Conservation (phyloP, 345 rosid species). For the Linum usitatissimum region DNA sequence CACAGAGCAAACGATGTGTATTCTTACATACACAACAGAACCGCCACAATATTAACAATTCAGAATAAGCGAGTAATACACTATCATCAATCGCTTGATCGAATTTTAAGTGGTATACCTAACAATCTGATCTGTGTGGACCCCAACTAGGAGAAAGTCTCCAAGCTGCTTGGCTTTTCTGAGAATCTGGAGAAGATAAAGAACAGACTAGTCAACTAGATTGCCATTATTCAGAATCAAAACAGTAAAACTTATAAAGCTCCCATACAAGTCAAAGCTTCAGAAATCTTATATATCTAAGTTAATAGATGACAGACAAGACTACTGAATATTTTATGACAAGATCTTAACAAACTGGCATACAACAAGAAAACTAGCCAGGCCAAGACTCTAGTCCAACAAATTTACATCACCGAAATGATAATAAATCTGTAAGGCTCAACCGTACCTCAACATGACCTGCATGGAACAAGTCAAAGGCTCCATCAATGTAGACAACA, state of each 20-base stretch:
- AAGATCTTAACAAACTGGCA: background rate
- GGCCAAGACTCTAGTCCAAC: background rate
- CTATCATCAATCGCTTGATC: background rate
- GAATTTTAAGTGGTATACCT: constrained; percentile 27
- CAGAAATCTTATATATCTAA: too few species aligned
- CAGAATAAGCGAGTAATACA: too few species aligned
- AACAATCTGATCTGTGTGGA: constrained; percentile 55
- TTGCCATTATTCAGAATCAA: background rate
- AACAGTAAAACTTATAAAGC: background rate
- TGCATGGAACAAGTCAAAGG: constrained; percentile 78
- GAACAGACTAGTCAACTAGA: background rate
- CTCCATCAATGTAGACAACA: constrained; percentile 65
- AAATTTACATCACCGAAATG: too few species aligned
- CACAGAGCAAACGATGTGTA: background rate
- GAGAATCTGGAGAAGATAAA: constrained; percentile 26
- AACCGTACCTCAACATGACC: constrained; percentile 67
- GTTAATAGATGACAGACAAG: too few species aligned
- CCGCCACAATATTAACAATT: background rate
- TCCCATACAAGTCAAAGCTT: too few species aligned
- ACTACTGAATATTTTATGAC: too few species aligned
- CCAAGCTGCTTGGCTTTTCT: constrained; percentile 62
- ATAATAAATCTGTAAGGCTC: background rate
- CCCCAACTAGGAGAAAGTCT: constrained; percentile 73
- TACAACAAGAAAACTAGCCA: background rate
- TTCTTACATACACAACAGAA: background rate